Conservation (phyloP, 352 stramenopile genomes). For the Thraustotheca clavata region DNA sequence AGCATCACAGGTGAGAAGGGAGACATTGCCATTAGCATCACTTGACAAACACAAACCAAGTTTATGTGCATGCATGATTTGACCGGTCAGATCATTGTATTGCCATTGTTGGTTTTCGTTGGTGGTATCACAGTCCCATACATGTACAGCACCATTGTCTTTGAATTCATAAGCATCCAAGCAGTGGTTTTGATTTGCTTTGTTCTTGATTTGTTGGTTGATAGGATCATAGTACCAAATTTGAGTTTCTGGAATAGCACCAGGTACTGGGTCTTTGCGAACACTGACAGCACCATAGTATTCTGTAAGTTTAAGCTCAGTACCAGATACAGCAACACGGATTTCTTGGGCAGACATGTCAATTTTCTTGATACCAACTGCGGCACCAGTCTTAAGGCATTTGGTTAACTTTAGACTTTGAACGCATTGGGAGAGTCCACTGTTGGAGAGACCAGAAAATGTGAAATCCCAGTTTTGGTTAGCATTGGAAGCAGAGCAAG, state of each 20-base stretch:
- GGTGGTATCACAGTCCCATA: conserved; percentile 44
- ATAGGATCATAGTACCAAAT: conserved; percentile 53
- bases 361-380: conserved; percentile 22
- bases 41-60: conserved; percentile 48
- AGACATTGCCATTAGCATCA: conserved; percentile 43
- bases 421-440: not conserved
- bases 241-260: conserved; percentile 44
- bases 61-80: conserved; percentile 37
- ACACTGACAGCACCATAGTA: conserved; percentile 32
- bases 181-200: conserved; percentile 49
- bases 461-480: conserved; percentile 9
- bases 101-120: conserved; percentile 61
- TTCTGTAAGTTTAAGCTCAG: conserved; percentile 39
- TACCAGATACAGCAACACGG: conserved; percentile 22
- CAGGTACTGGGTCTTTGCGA: conserved; percentile 29
- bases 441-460: not conserved
- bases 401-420: not conserved
- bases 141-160: conserved; percentile 44
- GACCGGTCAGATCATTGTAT: conserved; percentile 37
- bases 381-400: not conserved
- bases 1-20: conserved; percentile 28
- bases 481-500: conserved; percentile 28
- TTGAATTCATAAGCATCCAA: conserved; percentile 47
- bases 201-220: conserved; percentile 47
- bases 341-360: conserved; percentile 28